Percentiles rank a stretch among this genome's conserved stretches.
Evolutionary conservation across 768 basidiomycete genomes (phyloP).

Genomic region (Rickenella mellea): DNA sequence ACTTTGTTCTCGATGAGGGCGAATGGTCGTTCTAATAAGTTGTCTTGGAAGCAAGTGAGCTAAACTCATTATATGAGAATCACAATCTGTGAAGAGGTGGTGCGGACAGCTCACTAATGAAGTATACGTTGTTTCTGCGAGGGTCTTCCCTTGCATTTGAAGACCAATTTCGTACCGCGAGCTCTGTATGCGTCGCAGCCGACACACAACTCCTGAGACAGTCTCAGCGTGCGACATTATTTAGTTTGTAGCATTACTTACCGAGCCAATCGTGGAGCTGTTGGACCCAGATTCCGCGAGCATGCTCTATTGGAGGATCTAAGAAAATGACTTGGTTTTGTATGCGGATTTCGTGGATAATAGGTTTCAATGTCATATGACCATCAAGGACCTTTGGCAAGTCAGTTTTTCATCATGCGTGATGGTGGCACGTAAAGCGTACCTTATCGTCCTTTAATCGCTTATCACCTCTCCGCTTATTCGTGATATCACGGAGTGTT

Average conservation of each 20-base stretch:
- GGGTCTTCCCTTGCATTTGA: slow-evolving; percentile 66
- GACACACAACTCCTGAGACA: slow-evolving; percentile 69
- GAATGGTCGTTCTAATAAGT: slow-evolving; percentile 75
- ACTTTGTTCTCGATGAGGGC: slow-evolving; percentile 81
- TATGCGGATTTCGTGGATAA: slow-evolving; percentile 94
- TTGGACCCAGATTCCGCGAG: slow-evolving; percentile 80
- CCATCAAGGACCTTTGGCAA: slow-evolving; percentile 70
- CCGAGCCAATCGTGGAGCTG: slow-evolving; percentile 89
- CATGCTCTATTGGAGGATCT: slow-evolving; percentile 94
- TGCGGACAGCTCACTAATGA: slow-evolving; percentile 51
- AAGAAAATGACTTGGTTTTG: slow-evolving; percentile 98
- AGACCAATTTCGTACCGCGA: slow-evolving; percentile 96
- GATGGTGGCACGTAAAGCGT: slow-evolving; percentile 4
- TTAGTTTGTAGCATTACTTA: slow-evolving; percentile 17
- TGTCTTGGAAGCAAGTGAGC: slow-evolving; percentile 68
- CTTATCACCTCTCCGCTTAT: slow-evolving; percentile 64
- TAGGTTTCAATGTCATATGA: slow-evolving; percentile 70
- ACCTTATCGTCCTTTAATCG: slow-evolving; percentile 76
- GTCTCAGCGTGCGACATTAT: not conserved
- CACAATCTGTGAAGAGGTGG: not conserved
- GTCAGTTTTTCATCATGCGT: not conserved
- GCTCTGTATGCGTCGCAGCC: slow-evolving; percentile 80
- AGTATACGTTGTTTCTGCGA: slow-evolving; percentile 70
- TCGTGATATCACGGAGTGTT: slow-evolving; percentile 42
- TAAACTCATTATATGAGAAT: slow-evolving; percentile 20